A percentile compares a stretch with the other conserved stretches of the same genome.
Conservation (phyloP, 2,329 filamentous ascomycete species). For the Seiridium cupressi region DNA sequence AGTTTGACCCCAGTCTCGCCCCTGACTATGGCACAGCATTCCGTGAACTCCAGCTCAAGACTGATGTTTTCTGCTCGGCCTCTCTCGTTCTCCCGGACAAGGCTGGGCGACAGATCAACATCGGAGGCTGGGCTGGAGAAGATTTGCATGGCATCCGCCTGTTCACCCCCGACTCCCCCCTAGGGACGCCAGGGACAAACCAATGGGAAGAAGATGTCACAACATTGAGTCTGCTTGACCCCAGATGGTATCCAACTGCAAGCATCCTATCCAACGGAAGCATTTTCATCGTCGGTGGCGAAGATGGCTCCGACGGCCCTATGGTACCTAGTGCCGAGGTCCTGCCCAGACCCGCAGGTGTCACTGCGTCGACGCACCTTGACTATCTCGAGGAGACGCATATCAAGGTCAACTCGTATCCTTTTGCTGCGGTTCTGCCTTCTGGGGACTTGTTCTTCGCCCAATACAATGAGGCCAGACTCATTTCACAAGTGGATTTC, state of each 20-base stretch:
- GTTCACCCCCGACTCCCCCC: constrained; percentile 53
- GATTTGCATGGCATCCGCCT: constrained; percentile 53
- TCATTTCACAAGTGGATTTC: constrained; percentile 51
- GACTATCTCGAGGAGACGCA: constrained; percentile 55
- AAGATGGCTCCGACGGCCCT: constrained; percentile 50
- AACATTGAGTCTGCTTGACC: constrained; percentile 43
- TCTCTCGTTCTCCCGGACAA: constrained; percentile 56
- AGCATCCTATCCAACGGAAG: constrained; percentile 57
- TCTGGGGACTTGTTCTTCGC: constrained; percentile 54
- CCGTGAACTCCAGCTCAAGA: constrained; percentile 53
- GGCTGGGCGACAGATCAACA: constrained; percentile 55
- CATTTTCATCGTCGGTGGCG: constrained; percentile 51
- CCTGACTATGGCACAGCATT: constrained; percentile 46
- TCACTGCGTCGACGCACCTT: constrained; percentile 39
- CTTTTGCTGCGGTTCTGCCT: constrained; percentile 52
- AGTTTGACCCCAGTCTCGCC: constrained; percentile 48
- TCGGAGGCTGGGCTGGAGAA: constrained; percentile 57
- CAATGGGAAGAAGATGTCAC: constrained; percentile 54
- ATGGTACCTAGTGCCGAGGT: constrained; percentile 52
- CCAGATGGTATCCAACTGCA: constrained; percentile 54
- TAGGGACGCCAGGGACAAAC: constrained; percentile 45
- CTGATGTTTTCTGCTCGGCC: constrained; percentile 59
- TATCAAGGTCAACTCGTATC: constrained; percentile 56
- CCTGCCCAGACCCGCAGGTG: constrained; percentile 41
- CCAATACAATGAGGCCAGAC: constrained; percentile 58